Base-by-base conservation (phyloP, 2,329 filamentous ascomycete species). In the Alternaria ventricosa region DNA sequence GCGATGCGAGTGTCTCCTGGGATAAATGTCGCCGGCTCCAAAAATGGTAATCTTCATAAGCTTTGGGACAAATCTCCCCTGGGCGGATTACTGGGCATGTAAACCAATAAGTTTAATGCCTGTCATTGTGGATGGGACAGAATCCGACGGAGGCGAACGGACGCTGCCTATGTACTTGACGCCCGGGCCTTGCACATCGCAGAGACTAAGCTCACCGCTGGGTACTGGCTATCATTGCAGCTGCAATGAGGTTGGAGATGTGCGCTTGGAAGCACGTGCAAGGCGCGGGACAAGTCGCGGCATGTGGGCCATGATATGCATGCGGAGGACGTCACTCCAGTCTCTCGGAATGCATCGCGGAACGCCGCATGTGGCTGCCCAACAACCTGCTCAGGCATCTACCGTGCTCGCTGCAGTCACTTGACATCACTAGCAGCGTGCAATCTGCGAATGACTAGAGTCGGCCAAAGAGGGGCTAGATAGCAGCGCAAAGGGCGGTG, bases 261-360 rank as follows among this genome's bases (percentile, higher is more conserved):
- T 36, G 9, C n/a, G 15, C 33, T n/a, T 36, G 7, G 33, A 36
- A 22, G 28, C 49, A 51, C 28, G 49, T 51, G 28, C 30, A 53
- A 41, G 49, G 8, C 49, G 36, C 28, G 49, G 20, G 28, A 53
- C 36, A 6, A 3, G 18, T 36, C 49, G 49, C 55, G 30, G 30
- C 30, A 50, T 36, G 55, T 58, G 55, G 55, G 56, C 23, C 46
- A 47, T 44, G 56, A 41, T 41, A 58, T 53, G 49, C 49, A 53
- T 53, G 49, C 10, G 22, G 49, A 56, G 53, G 51, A 69, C 67
- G 67, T 69, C 68, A 71, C 51, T 22, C 53, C 36, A 41, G 15
- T 41, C 36, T 18, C 25, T 66, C 61, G 65, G 64, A 58, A 65
- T 53, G 59, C 62, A 33, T 61, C 53, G 67, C 67, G 61, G 67